A percentile compares a stretch with the other conserved stretches of the same genome.
These are phyloP conservation scores for Cercophora newfieldiana DNA, from an alignment of 495 filamentous ascomycete genomes.

Conservation along the genomic window DNA sequence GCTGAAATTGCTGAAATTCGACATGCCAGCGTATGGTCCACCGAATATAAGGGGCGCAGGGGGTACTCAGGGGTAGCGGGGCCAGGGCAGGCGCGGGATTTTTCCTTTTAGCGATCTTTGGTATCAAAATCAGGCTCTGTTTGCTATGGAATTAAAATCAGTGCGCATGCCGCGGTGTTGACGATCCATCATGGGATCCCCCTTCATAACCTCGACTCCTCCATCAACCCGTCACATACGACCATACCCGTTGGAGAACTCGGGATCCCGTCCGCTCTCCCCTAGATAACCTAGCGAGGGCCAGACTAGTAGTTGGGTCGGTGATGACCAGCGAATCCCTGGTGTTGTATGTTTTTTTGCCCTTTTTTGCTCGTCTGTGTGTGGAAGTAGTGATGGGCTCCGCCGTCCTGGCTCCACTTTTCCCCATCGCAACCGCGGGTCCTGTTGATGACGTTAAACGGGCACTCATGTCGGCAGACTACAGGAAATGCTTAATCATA, in stretches of 20 bases:
- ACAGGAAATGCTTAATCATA: background rate
- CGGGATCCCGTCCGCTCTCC: conserved; percentile 55
- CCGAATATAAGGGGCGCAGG: no score
- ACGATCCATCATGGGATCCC: no score
- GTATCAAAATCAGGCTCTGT: no score
- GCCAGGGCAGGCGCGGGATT: no score
- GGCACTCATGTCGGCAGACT: no score
- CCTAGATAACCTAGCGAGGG: conserved; percentile 40
- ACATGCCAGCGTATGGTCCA: no score
- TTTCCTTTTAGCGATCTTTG: no score
- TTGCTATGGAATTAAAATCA: no score
- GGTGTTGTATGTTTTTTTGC: conserved; percentile 17
- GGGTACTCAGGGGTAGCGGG: no score
- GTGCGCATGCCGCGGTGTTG: no score
- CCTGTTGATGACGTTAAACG: background rate
- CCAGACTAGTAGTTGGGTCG: conserved; percentile 48
- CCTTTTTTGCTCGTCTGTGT: background rate
- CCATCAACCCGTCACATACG: conserved; percentile 34
- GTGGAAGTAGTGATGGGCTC: background rate
- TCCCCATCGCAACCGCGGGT: background rate
- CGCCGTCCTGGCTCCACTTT: background rate
- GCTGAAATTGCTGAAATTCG: no score
- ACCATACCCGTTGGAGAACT: conserved; percentile 46
- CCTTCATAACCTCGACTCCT: background rate
- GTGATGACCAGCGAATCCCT: conserved; percentile 33